Conservation (phyloP, 1,139 yeast species). For the Spencermartinsiella ligniputridi region DNA sequence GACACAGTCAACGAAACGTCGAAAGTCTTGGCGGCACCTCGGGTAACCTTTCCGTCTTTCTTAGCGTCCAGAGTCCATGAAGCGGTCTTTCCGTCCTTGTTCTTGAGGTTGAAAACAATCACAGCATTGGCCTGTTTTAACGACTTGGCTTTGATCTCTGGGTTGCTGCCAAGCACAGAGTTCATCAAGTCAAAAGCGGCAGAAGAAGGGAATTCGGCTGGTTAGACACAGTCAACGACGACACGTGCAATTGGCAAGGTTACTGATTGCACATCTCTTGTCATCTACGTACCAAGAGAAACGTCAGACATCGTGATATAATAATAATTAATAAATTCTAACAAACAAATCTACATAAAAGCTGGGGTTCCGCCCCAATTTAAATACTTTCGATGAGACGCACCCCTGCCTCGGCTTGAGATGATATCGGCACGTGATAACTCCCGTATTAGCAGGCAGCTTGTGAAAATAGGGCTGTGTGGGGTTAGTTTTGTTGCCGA, state of each 20-base stretch:
- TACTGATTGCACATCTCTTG: background rate
- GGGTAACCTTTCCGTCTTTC: conserved; percentile 52
- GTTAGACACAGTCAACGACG: background rate
- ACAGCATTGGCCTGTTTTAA: conserved; percentile 53
- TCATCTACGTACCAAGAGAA: background rate
- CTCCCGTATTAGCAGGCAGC: background rate
- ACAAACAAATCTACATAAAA: background rate
- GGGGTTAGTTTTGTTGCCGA: background rate
- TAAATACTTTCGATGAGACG: conserved; percentile 1
- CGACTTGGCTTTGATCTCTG: conserved; percentile 31
- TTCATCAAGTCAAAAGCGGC: conserved; percentile 37
- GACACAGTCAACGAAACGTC: conserved; percentile 64
- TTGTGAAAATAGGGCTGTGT: background rate
- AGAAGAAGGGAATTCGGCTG: conserved; percentile 39
- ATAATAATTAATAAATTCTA: background rate
- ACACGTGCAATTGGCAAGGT: background rate
- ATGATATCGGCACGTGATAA: background rate
- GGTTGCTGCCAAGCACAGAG: conserved; percentile 28
- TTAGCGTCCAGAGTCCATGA: conserved; percentile 73
- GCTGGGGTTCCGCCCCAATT: background rate
- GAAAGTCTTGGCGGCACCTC: conserved; percentile 48
- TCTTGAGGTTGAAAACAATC: conserved; percentile 65
- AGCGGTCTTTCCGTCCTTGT: conserved; percentile 59
- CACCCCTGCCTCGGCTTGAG: background rate
- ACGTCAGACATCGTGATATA: background rate